Percentiles rank a stretch among this genome's conserved stretches.
Evolutionary conservation across 2,329 filamentous ascomycete species (phyloP).

Genomic region (Sporothrix curviconia): DNA sequence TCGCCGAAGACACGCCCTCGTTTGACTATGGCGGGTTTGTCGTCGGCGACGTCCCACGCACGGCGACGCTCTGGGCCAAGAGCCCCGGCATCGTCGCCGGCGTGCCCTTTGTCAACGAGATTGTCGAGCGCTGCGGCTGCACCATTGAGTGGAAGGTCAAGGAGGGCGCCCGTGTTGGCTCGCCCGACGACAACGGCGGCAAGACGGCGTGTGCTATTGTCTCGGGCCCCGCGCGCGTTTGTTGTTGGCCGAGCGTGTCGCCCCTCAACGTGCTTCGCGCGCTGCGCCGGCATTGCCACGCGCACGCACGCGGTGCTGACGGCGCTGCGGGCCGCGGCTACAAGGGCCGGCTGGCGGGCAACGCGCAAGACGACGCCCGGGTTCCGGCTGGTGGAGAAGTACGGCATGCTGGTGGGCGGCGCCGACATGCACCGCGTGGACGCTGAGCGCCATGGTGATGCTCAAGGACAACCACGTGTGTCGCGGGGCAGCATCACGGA

Average conservation of each 20-base stretch:
- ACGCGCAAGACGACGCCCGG: constrained; percentile 96
- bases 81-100: constrained; percentile 79
- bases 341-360: constrained; percentile 75
- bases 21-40: constrained; percentile 98
- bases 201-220: constrained; percentile 67
- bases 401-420: constrained; percentile 91
- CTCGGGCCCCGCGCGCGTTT: constrained; percentile 70
- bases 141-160: constrained; percentile 79
- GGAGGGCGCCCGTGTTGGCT: constrained; percentile 64
- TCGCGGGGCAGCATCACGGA: constrained; percentile 78
- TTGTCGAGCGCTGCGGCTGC: constrained; percentile 85
- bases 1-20: constrained; percentile 91
- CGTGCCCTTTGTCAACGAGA: constrained; percentile 90
- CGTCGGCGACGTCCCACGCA: constrained; percentile 63
- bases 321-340: constrained; percentile 63
- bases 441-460: constrained; percentile 92
- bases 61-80: constrained; percentile 63
- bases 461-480: constrained; percentile 98
- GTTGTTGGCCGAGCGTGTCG: constrained; percentile 87
- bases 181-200: constrained; percentile 28
- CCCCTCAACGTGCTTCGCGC: constrained; percentile 80
- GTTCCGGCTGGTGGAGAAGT: constrained; percentile 93
- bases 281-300: constrained; percentile 87
- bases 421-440: constrained; percentile 90
- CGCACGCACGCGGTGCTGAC: constrained; percentile 51